phyloP scores from a whole-genome alignment of 1,284 basidiomycete species.

The Paramarasmius palmivorus region DNA sequence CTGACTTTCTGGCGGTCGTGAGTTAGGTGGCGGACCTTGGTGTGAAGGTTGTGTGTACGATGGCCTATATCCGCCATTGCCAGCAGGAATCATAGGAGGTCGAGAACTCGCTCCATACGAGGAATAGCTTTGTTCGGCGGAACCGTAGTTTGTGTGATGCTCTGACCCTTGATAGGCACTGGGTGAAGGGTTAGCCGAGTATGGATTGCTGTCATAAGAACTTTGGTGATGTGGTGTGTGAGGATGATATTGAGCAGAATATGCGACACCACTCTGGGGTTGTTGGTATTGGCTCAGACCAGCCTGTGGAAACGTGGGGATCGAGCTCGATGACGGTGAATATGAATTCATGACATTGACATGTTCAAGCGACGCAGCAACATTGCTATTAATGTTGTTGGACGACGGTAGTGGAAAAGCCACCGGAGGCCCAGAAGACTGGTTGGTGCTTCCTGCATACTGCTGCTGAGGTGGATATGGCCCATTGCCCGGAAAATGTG shows the following conservation, averaged over 20 bases:
- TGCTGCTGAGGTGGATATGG: too few species aligned
- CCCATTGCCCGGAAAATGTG: too few species aligned
- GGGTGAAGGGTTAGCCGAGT: not conserved
- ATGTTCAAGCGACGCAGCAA: conserved; percentile 12
- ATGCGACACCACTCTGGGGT: conserved; percentile 5
- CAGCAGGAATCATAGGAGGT: conserved; percentile 5
- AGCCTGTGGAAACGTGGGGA: not conserved
- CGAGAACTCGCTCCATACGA: conserved; percentile 7
- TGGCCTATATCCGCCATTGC: conserved; percentile 5
- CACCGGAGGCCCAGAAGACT: not conserved
- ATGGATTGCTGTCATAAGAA: conserved; percentile 6
- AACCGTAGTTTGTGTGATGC: not conserved
- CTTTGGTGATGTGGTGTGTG: not conserved
- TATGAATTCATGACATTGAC: conserved; percentile 6
- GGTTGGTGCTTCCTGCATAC: too few species aligned
- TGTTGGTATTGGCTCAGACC: conserved; percentile 1
- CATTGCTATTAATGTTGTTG: not conserved
- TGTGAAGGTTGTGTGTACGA: conserved; percentile 3
- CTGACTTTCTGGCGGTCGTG: not conserved
- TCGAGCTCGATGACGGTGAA: not conserved
- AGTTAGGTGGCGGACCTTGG: not conserved
- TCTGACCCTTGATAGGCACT: not conserved
- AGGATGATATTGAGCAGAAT: conserved; percentile 2
- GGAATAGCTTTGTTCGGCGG: not conserved
- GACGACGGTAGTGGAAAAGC: not conserved